Percentiles rank a stretch among this genome's conserved stretches.
Evolutionary conservation across 2,329 filamentous ascomycete species (phyloP).

Genomic region (Fusarium sp.): DNA sequence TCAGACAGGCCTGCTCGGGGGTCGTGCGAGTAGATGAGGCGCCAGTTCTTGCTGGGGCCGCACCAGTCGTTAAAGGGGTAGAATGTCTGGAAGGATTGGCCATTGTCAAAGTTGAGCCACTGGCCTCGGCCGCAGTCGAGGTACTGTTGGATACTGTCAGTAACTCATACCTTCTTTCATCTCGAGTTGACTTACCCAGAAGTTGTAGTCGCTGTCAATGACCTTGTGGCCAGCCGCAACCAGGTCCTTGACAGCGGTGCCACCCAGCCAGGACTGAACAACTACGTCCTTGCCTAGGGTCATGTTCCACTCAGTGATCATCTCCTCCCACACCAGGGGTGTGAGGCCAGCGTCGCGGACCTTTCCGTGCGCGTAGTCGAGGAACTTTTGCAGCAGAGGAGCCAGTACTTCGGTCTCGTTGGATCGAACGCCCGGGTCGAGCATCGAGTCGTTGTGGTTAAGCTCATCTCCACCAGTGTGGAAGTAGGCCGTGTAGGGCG

Average conservation of each 20-base stretch:
- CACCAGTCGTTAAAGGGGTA: slow-evolving; percentile 88
- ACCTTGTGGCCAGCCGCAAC: slow-evolving; percentile 75
- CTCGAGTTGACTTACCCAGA: slow-evolving; percentile 69
- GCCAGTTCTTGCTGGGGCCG: slow-evolving; percentile 83
- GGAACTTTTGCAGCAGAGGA: slow-evolving; percentile 82
- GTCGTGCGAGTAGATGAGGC: slow-evolving; percentile 83
- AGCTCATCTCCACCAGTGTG: slow-evolving; percentile 92
- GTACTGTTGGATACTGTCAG: slow-evolving; percentile 64
- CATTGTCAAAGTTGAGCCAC: slow-evolving; percentile 79
- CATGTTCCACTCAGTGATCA: slow-evolving; percentile 82
- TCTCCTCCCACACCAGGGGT: slow-evolving; percentile 91
- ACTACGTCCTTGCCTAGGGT: slow-evolving; percentile 77
- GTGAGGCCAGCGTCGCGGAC: slow-evolving; percentile 73
- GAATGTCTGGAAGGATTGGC: slow-evolving; percentile 60
- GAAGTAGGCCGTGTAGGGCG: slow-evolving; percentile 79
- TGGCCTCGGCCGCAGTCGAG: slow-evolving; percentile 86
- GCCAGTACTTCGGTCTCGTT: slow-evolving; percentile 74
- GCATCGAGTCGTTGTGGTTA: slow-evolving; percentile 72
- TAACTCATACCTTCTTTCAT: not conserved
- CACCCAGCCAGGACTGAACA: slow-evolving; percentile 82
- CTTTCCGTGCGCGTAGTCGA: slow-evolving; percentile 76
- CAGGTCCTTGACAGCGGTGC: slow-evolving; percentile 69
- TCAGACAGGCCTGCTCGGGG: slow-evolving; percentile 73
- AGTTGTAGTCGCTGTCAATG: slow-evolving; percentile 81
- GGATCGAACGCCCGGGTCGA: slow-evolving; percentile 79